Conservation (phyloP, 306 rosid species). For the Castanopsis chinensis region DNA sequence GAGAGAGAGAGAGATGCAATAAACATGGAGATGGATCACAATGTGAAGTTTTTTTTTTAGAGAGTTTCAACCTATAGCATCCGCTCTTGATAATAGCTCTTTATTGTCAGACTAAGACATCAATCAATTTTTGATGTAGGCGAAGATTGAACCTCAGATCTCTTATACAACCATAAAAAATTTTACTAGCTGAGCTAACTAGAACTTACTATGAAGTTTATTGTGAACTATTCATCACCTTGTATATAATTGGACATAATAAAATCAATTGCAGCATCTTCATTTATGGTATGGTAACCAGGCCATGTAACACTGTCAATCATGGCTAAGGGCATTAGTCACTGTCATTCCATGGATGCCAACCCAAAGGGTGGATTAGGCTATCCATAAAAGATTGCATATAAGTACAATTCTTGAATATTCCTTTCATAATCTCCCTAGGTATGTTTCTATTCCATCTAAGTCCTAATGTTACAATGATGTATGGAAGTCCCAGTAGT, state of each 20-base stretch:
- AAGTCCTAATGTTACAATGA: constrained; percentile 36
- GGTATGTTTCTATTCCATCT: constrained; percentile 25
- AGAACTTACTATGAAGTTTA: not conserved
- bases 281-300: constrained; percentile 16
- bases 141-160: too few relatives aligned
- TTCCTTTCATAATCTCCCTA: constrained; percentile 62
- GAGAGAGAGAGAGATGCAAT: too few relatives aligned
- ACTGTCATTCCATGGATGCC: constrained; percentile 50
- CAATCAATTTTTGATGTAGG: too few relatives aligned
- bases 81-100: too few relatives aligned
- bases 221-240: constrained; percentile 35
- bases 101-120: too few relatives aligned
- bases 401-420: constrained; percentile 46
- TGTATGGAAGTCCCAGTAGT: constrained; percentile 45
- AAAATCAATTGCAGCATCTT: constrained; percentile 25
- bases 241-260: constrained; percentile 38
- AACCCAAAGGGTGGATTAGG: constrained; percentile 52
- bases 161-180: too few relatives aligned
- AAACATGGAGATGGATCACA: too few relatives aligned
- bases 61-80: too few relatives aligned
- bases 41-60: not conserved
- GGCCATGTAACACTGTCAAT: constrained; percentile 29
- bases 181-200: too few relatives aligned
- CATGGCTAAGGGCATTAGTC: constrained; percentile 31
- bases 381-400: constrained; percentile 46